Evolutionary conservation across 2,329 filamentous ascomycete genomes (phyloP).

Genomic region (Colletotrichum sublineola): DNA sequence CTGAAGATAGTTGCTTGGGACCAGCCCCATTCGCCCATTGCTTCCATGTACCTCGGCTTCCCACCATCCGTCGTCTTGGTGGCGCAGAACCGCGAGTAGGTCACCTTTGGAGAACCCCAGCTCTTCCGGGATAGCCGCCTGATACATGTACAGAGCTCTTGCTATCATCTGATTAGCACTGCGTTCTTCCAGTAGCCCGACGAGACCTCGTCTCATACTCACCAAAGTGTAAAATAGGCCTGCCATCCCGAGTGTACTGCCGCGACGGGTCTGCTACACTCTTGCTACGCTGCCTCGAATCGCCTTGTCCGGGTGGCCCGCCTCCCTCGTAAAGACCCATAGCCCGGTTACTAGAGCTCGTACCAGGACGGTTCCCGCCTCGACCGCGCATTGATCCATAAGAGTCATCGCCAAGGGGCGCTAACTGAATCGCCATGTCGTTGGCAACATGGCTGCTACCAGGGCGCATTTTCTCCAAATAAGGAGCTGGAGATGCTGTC

Average conservation of each 20-base stretch:
- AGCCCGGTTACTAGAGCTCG: constrained; percentile 59
- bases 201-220: constrained; percentile 59
- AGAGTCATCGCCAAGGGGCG: constrained; percentile 66
- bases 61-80: constrained; percentile 99
- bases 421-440: constrained; percentile 79
- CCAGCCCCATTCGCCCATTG: constrained; percentile 70
- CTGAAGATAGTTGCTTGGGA: constrained; percentile 78
- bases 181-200: neutral
- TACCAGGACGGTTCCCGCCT: constrained; percentile 64
- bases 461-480: constrained; percentile 63
- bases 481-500: constrained; percentile 63
- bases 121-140: constrained; percentile 95
- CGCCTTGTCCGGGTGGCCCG: constrained; percentile 54
- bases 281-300: constrained; percentile 76
- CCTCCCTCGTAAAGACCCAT: constrained; percentile 70
- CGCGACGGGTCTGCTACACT: constrained; percentile 86
- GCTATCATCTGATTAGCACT: constrained; percentile 65
- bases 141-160: constrained; percentile 93
- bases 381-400: constrained; percentile 70
- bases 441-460: constrained; percentile 63
- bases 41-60: constrained; percentile 90
- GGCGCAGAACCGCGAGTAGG: constrained; percentile 85
- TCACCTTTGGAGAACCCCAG: constrained; percentile 94
- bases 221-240: constrained; percentile 94
- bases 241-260: constrained; percentile 87